Conservation (phyloP, 176 grass and related monocot genomes). For the Carex myosuroides region DNA sequence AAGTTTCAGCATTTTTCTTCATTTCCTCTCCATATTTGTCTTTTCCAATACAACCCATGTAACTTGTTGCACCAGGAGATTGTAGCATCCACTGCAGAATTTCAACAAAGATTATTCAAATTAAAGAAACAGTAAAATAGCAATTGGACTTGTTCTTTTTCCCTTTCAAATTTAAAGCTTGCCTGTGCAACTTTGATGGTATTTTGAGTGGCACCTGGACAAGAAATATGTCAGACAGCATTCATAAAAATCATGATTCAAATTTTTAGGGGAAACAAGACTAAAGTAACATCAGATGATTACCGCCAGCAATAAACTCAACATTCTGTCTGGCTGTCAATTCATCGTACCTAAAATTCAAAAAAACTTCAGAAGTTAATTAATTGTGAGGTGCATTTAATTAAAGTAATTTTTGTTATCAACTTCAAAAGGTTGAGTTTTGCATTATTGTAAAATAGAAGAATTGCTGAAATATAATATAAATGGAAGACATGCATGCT, state of each 20-base stretch:
- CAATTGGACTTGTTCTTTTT: not conserved
- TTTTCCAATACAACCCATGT: conserved; percentile 96
- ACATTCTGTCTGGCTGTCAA: conserved; percentile 71
- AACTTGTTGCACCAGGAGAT: conserved; percentile 81
- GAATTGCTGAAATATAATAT: not conserved
- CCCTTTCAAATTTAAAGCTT: conserved; percentile 22
- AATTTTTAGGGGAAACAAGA: not conserved
- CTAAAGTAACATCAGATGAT: not conserved
- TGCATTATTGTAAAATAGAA: not conserved
- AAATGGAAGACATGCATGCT: conserved; percentile 11
- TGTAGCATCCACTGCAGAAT: conserved; percentile 93
- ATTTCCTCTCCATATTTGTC: conserved; percentile 97
- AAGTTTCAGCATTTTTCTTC: conserved; percentile 68
- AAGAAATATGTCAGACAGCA: conserved; percentile 25
- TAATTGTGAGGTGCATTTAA: not conserved
- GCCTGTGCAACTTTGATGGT: conserved; percentile 96
- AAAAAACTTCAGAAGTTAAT: not conserved
- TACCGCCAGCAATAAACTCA: conserved; percentile 96
- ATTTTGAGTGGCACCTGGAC: conserved; percentile 89
- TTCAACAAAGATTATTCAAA: conserved; percentile 19
- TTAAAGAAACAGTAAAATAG: conserved; percentile 7
- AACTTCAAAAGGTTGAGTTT: not conserved
- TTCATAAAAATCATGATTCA: conserved; percentile 9
- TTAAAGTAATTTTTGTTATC: not conserved
- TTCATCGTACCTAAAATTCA: conserved; percentile 70